Percentiles rank a stretch among this genome's conserved stretches.
phyloP scores from a whole-genome alignment of 768 basidiomycete species.

The Pholiota molesta region DNA sequence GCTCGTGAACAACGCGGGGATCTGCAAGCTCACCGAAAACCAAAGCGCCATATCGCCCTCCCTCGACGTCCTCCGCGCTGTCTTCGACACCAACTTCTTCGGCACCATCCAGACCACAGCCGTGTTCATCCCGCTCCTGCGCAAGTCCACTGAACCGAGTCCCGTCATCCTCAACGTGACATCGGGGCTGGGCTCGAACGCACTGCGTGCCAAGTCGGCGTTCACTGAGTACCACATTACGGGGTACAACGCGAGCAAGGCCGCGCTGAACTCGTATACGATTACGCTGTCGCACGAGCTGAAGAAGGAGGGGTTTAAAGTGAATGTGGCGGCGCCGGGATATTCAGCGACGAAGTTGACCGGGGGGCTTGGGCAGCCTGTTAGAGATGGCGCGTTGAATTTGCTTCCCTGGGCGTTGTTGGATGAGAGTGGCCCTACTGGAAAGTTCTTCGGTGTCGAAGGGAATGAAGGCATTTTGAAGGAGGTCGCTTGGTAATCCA shows the following conservation, averaged over 20 bases:
- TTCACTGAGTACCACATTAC: conserved; percentile 32
- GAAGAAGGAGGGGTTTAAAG: conserved; percentile 50
- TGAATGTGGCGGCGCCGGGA: conserved; percentile 67
- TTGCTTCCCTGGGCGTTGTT: conserved; percentile 42
- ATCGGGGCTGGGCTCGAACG: conserved; percentile 49
- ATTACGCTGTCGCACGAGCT: conserved; percentile 66
- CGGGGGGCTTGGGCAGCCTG: conserved; percentile 36
- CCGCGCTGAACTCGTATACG: conserved; percentile 62
- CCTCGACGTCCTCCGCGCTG: conserved; percentile 33
- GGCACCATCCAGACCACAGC: conserved; percentile 46
- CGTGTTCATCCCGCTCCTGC: conserved; percentile 43
- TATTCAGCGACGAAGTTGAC: conserved; percentile 49
- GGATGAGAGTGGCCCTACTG: conserved; percentile 40
- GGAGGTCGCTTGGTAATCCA: conserved; percentile 32
- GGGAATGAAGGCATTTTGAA: conserved; percentile 22
- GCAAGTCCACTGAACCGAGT: conserved; percentile 26
- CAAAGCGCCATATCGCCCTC: conserved; percentile 39
- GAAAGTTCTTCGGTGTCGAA: conserved; percentile 35
- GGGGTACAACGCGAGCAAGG: conserved; percentile 73
- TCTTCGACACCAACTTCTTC: conserved; percentile 46
- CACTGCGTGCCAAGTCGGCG: conserved; percentile 32
- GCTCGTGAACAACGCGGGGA: conserved; percentile 49
- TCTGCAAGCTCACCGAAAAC: conserved; percentile 16
- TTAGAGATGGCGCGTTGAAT: conserved; percentile 34
- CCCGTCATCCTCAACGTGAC: conserved; percentile 44